A percentile compares a stretch with the other conserved stretches of the same genome.
phyloP scores from a whole-genome alignment of 2,329 filamentous ascomycete genomes.

The Cercospora zeina region DNA sequence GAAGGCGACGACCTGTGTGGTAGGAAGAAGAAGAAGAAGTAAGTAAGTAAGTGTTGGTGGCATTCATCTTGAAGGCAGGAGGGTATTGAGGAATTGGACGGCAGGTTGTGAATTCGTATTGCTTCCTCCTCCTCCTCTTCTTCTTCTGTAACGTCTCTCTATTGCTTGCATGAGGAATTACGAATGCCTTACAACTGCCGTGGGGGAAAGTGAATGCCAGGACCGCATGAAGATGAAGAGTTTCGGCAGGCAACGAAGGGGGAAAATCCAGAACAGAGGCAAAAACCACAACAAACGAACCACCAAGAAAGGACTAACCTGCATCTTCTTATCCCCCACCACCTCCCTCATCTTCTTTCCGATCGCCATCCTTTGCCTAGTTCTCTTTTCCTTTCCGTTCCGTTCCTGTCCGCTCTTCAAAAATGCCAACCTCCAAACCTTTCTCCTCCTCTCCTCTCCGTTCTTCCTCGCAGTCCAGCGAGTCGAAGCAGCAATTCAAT shows the following conservation, averaged over 20 bases:
- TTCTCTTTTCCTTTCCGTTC: neutral
- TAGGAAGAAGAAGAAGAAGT: too few relatives aligned
- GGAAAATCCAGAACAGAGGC: neutral
- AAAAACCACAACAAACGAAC: neutral
- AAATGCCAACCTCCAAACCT: too few relatives aligned
- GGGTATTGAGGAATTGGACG: neutral
- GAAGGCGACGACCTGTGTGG: conserved; percentile 52
- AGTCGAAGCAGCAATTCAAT: too few relatives aligned
- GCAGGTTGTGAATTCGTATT: too few relatives aligned
- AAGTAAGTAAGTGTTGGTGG: conserved; percentile 54
- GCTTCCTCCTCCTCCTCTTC: neutral
- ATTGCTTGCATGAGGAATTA: too few relatives aligned
- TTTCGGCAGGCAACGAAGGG: too few relatives aligned
- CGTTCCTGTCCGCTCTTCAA: neutral
- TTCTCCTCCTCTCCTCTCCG: too few relatives aligned
- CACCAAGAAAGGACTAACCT: conserved; percentile 19
- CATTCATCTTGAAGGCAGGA: neutral
- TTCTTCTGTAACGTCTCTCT: too few relatives aligned
- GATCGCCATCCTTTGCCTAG: neutral
- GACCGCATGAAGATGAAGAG: too few relatives aligned
- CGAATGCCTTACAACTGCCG: too few relatives aligned
- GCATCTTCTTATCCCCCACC: conserved; percentile 29
- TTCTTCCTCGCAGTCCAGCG: too few relatives aligned
- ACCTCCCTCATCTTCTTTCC: conserved; percentile 10
- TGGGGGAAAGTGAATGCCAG: too few relatives aligned